phyloP scores from a whole-genome alignment of 2,329 filamentous ascomycete genomes.

The Coniochaeta sp. region DNA sequence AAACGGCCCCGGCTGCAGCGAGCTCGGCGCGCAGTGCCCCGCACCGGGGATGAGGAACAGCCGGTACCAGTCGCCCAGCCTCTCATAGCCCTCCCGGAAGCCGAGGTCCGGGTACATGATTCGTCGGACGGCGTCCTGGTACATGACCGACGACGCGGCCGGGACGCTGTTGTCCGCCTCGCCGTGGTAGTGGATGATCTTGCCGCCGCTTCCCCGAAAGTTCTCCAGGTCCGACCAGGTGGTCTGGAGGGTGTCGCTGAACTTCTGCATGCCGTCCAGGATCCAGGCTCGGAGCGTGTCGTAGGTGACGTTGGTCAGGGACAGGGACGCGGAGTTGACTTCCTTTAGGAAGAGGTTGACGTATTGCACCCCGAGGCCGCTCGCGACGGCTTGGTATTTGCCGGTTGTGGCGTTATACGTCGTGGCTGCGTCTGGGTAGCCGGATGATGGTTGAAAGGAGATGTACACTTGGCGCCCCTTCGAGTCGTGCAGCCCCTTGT shows the following conservation, averaged over 20 bases:
- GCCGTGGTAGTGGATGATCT: conserved; percentile 45
- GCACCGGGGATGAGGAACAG: conserved; percentile 38
- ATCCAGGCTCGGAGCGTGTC: conserved; percentile 42
- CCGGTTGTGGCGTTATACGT: conserved; percentile 20
- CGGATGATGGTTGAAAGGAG: conserved; percentile 20
- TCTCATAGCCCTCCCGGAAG: conserved; percentile 23
- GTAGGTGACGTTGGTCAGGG: conserved; percentile 38
- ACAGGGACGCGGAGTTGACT: conserved; percentile 21
- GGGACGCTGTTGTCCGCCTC: conserved; percentile 42
- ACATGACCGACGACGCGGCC: conserved; percentile 33
- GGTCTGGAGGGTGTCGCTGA: conserved; percentile 34
- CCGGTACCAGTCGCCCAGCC: conserved; percentile 39
- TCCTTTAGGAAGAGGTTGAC: conserved; percentile 17
- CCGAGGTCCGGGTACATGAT: conserved; percentile 27
- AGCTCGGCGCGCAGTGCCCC: conserved; percentile 38
- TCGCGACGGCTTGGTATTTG: conserved; percentile 14
- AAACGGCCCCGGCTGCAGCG: conserved; percentile 35
- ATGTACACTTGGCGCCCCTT: conserved; percentile 27
- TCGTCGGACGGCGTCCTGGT: conserved; percentile 35
- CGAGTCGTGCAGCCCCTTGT: conserved; percentile 27
- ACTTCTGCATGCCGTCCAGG: conserved; percentile 36
- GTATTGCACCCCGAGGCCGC: conserved; percentile 19
- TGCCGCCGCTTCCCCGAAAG: conserved; percentile 37
- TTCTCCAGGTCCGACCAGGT: conserved; percentile 37
- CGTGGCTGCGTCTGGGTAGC: conserved; percentile 25